Evolutionary conservation across 2,329 filamentous ascomycete genomes (phyloP), one percentile per base, ranked within the genome.

Genomic region (Aspergillus pseudoterreus): DNA sequence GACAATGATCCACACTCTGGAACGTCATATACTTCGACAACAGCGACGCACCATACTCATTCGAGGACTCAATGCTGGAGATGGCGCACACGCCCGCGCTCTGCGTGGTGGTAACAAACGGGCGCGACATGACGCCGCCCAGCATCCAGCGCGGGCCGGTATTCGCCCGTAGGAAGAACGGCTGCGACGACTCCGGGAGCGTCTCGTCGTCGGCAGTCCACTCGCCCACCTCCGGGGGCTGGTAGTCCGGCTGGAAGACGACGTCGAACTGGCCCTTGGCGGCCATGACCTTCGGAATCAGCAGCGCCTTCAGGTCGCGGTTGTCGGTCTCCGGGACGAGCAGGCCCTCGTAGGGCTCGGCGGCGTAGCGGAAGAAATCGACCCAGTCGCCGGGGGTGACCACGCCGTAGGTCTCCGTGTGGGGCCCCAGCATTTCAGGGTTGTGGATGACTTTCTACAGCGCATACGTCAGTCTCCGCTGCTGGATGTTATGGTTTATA

Each of bases 331-430:
- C 75, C 1, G 81, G 80, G 14, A 79, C 73, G 15, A 82, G 56
- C 1, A 77, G 57, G 1, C 80, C 79, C 3, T 67, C 55, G 50
- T 78, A 82, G 0, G 76, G 69, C 62, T 83, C 80, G 24, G 74
- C 75, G 6, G 83, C 75, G 60, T 81, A 78, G 45, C 81, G 75
- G 69, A 83, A 84, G 69, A 84, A 83, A 57, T 83, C 80, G 24
- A 82, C 70, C 81, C 81, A 83, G 59, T 81, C 80, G 4, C 79
- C 81, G 0, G 81, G 81, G 0, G 78, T 78, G 24, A 83, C 77
- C 3, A 84, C 64, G 12, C 80, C 79, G 1, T 79, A 66, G 17
- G 75, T 75, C 55, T 83, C 81, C 2, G 79, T 79, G 54, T 82
- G 78, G 0, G 78, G 72, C 1, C 79, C 79, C 1, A 80, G 67